Evolutionary conservation across 306 rosid species (phyloP), one percentile per base, ranked within the genome.

Genomic region (Dalbergia oliveri): DNA sequence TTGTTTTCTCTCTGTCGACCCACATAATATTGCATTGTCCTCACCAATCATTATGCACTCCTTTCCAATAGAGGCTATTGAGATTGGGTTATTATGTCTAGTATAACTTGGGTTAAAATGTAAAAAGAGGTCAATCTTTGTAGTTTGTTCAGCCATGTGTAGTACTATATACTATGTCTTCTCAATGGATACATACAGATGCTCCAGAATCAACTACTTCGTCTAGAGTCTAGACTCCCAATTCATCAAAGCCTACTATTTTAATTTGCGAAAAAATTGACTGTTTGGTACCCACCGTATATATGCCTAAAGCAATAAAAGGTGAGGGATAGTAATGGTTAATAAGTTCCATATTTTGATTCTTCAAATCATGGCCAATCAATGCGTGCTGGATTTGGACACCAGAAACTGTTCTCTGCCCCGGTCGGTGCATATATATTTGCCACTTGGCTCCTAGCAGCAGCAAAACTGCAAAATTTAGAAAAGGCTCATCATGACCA

Each of bases 21-120:
- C 88, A 82, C 88, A 83, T 10, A 47, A 47, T 79, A 86, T 81
- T 82, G 66, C 82, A n/a, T 23, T 82, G 72, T 70, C 69, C 35
- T 79, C 64, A 45, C 71, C 72, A 61, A 83, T 73, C 82, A 80
- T 74, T 2, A 65, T 50, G 63, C 79, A 80, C 86, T 80, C 69
- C 73, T 73, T 72, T 82, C 59, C 37, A 34, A 47, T 34, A 26
- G 31, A 14, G 26, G 33, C 23, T 16, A 34, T 11, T 11, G 23
- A 73, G 37, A 21, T 9, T 59, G 43, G 39, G 14, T 41, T 8
- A 12, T 13, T 16, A 39, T 79, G 47, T 69, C 51, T 59, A 59
- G 34, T n/a, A 49, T 33, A 33, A 59, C 11, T 1, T 8, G 37
- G 18, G 5, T 12, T 53, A 18, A 19, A 59, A 57, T 18, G 8